phyloP scores from a whole-genome alignment of 148 eudicot genomes.

The Polygonum aviculare region DNA sequence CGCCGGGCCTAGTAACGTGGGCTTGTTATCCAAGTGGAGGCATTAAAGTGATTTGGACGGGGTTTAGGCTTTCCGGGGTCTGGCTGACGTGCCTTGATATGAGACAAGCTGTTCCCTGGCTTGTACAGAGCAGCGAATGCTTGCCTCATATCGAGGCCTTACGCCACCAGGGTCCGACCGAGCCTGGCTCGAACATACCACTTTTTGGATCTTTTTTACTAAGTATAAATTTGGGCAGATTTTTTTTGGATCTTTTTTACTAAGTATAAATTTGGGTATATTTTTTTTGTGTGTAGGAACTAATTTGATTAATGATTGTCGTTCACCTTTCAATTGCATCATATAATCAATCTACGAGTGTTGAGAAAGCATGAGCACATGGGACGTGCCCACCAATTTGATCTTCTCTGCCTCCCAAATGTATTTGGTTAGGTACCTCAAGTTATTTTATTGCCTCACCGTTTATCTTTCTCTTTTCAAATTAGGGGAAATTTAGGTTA shows the following conservation, averaged over 20 bases:
- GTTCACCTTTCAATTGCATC: neutral
- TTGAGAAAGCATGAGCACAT: constrained; percentile 6
- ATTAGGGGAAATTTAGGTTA: neutral
- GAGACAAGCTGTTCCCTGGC: too few relatives aligned
- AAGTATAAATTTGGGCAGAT: neutral
- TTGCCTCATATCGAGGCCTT: too few relatives aligned
- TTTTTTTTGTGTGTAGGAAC: neutral
- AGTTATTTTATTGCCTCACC: neutral
- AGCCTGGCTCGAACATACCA: too few relatives aligned
- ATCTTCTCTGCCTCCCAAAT: neutral
- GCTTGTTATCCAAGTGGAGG: too few relatives aligned
- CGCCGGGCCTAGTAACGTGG: too few relatives aligned
- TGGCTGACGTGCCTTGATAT: too few relatives aligned
- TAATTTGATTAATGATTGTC: neutral
- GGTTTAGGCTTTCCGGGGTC: too few relatives aligned
- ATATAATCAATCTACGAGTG: neutral
- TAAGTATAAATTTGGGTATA: neutral
- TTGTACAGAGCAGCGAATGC: too few relatives aligned
- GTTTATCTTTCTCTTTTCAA: neutral
- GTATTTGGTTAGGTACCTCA: constrained; percentile 4
- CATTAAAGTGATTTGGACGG: too few relatives aligned
- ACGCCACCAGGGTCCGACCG: too few relatives aligned
- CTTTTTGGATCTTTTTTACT: too few relatives aligned
- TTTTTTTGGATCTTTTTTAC: too few relatives aligned
- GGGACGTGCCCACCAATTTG: constrained; percentile 1